Evolutionary conservation across 2,329 filamentous ascomycete genomes (phyloP).

Genomic region (Diaporthe destruens): DNA sequence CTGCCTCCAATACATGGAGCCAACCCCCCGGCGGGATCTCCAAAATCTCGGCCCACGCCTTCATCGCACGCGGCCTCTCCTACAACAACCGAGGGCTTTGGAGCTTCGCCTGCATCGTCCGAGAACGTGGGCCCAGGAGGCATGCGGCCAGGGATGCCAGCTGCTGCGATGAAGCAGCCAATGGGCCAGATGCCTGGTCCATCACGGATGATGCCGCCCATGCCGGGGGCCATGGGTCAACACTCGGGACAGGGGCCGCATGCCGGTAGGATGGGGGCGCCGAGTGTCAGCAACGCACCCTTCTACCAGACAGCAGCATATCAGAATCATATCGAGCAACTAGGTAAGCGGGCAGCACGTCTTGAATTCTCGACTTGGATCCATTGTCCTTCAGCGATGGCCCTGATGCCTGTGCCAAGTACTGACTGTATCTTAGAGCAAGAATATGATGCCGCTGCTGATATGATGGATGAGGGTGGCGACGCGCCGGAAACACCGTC

Average conservation of each 20-base stretch:
- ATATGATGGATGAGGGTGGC: conserved; percentile 87
- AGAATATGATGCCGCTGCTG: conserved; percentile 92
- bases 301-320: conserved; percentile 88
- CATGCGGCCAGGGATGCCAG: conserved; percentile 57
- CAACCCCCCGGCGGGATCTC: conserved; percentile 70
- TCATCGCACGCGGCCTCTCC: conserved; percentile 78
- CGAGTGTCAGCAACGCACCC: conserved; percentile 57
- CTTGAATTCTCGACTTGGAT: neutral
- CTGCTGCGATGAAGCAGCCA: conserved; percentile 55
- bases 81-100: conserved; percentile 60
- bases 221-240: conserved; percentile 36
- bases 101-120: conserved; percentile 57
- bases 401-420: neutral
- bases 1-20: conserved; percentile 57
- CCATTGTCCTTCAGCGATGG: neutral
- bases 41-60: conserved; percentile 84
- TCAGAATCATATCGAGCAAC: conserved; percentile 93
- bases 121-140: conserved; percentile 58
- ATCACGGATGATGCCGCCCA: conserved; percentile 51
- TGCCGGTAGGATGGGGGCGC: conserved; percentile 47
- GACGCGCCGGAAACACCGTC: conserved; percentile 70
- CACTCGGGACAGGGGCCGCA: conserved; percentile 42
- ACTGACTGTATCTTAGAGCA: conserved; percentile 75
- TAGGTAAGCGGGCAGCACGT: conserved; percentile 77
- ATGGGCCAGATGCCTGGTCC: conserved; percentile 51